Evolutionary conservation across 1,284 basidiomycete genomes (phyloP), one percentile per base, ranked within the genome.

Genomic region (Ganoderma lucidum): DNA sequence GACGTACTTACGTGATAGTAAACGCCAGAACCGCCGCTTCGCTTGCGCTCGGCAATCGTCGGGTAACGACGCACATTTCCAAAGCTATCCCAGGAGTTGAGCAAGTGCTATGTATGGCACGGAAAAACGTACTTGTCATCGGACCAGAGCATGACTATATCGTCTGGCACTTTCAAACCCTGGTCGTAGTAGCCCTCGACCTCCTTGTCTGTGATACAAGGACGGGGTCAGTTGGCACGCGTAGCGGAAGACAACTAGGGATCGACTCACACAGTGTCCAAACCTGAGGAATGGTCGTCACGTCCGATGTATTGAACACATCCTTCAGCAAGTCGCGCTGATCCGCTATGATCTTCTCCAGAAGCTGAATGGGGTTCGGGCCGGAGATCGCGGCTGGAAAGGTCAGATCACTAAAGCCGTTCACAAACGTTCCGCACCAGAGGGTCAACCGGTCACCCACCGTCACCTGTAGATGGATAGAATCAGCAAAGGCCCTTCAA

Each of bases 181-280:
- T 87, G 82, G 62, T 89, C 87, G 74, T 89, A 92, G 77, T 90
- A 92, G 0, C 86, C 88, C 75, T 90, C 86, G 28, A 92, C 91
- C 74, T 92, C 90, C 77, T 90, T 90, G 75, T 87, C 85, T 86
- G 65, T 63, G 12, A 30, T 19, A 2, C 45, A 39, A 55, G 14
- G 19, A 55, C 28, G 51, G 45, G 19, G 41, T 41, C 23, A 64
- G 51, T 39, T 48, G 45, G 9, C 6, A 23, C 9, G 45, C 45
- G 23, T n/a, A n/a, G 45, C 19, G n/a, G 14, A 55, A 55, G 1
- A 32, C 12, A 15, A 30, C 23, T 30, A 1, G 14, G 14, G n/a
- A n/a, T 3, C 10, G 28, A 82, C 86, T 62, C 72, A 89, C 88
- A 90, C 5, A 91, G 81, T 42, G 86, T 83, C 90, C 90, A 91